Conservation (phyloP, 2,329 filamentous ascomycete species). For the Endoconidiophora laricicola region DNA sequence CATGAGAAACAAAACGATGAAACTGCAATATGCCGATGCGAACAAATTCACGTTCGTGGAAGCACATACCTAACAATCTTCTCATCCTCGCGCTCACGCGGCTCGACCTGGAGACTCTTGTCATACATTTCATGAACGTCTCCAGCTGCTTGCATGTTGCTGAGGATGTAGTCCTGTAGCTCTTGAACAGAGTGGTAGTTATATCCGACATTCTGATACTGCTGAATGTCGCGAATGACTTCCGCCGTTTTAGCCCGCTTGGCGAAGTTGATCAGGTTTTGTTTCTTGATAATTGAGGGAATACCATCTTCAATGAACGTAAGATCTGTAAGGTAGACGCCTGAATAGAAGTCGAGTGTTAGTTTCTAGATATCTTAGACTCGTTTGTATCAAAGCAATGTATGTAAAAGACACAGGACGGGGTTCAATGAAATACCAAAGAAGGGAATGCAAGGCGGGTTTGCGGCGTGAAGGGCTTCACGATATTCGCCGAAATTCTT, state of each 20-base stretch:
- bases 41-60: slow-evolving; percentile 11
- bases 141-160: slow-evolving; percentile 86
- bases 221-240: slow-evolving; percentile 95
- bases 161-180: slow-evolving; percentile 89
- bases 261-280: slow-evolving; percentile 93
- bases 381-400: not conserved
- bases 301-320: slow-evolving; percentile 99
- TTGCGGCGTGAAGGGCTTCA: slow-evolving; percentile 78
- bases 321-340: slow-evolving; percentile 90
- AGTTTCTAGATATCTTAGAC: not conserved
- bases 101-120: slow-evolving; percentile 83
- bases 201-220: slow-evolving; percentile 97
- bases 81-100: slow-evolving; percentile 91
- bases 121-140: slow-evolving; percentile 99
- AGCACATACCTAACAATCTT: slow-evolving; percentile 87
- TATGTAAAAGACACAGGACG: not conserved
- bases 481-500: slow-evolving; percentile 98
- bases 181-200: slow-evolving; percentile 76
- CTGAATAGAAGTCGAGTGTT: slow-evolving; percentile 26
- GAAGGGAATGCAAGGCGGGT: slow-evolving; percentile 94
- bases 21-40: not conserved
- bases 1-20: not conserved
- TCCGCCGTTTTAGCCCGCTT: slow-evolving; percentile 97
- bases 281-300: slow-evolving; percentile 88
- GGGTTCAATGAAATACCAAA: slow-evolving; percentile 48